phyloP scores from a whole-genome alignment of 2,329 filamentous ascomycete species.

The Aspergillus tubingensis region DNA sequence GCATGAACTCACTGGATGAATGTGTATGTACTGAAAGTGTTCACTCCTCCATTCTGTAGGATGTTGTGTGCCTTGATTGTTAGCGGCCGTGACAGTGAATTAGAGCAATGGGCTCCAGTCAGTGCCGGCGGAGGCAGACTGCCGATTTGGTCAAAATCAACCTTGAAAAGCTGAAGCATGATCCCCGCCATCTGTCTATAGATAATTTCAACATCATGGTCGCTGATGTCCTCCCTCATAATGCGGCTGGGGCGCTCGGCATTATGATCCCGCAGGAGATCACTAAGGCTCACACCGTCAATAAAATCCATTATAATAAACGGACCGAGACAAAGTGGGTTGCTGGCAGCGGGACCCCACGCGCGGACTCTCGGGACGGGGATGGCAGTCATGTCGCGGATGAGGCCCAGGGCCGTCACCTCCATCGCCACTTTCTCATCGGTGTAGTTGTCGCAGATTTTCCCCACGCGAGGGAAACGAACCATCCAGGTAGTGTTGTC shows the following conservation, averaged over 20 bases:
- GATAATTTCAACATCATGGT: constrained; percentile 29
- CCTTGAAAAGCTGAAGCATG: constrained; percentile 31
- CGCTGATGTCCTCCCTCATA: constrained; percentile 36
- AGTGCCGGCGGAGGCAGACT: constrained; percentile 26
- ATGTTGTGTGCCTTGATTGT: constrained; percentile 39
- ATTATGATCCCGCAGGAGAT: constrained; percentile 34
- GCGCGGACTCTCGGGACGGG: constrained; percentile 30
- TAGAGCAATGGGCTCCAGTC: constrained; percentile 14
- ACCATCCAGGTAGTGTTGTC: constrained; percentile 33
- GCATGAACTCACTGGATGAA: too few relatives aligned
- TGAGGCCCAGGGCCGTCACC: constrained; percentile 29
- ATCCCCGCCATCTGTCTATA: constrained; percentile 32
- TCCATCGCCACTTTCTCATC: constrained; percentile 38
- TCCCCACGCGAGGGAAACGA: constrained; percentile 33
- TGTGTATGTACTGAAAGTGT: constrained; percentile 26
- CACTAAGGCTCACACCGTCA: constrained; percentile 27
- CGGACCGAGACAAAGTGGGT: constrained; percentile 29
- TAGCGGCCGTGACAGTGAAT: constrained; percentile 26
- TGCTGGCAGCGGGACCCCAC: constrained; percentile 31
- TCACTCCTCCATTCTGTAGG: constrained; percentile 33
- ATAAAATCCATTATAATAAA: constrained; percentile 38
- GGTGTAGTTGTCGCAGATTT: constrained; percentile 27
- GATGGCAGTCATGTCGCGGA: constrained; percentile 28
- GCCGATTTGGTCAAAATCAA: constrained; percentile 34
- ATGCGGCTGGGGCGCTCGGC: constrained; percentile 45